These are phyloP conservation scores for Ophiocordyceps unilateralis DNA, from an alignment of 2,329 filamentous ascomycete genomes.

Conservation along the genomic window DNA sequence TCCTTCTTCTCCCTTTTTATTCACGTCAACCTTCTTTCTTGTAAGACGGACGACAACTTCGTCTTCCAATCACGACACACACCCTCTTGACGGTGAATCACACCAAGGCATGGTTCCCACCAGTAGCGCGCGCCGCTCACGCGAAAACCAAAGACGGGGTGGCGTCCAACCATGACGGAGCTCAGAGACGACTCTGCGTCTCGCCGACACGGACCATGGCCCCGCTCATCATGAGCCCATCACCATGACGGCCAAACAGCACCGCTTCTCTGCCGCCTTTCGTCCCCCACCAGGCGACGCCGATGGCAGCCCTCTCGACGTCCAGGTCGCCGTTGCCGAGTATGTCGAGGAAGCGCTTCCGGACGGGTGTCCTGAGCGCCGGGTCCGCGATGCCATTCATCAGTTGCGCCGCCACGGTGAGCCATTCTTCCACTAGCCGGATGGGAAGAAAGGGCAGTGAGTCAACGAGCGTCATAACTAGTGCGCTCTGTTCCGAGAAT, in stretches of 20 bases:
- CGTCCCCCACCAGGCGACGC: constrained; percentile 73
- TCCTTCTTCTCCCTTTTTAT: too few relatives aligned
- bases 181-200: constrained; percentile 19
- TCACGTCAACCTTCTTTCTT: too few relatives aligned
- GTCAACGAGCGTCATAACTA: constrained; percentile 64
- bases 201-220: constrained; percentile 22
- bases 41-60: neutral
- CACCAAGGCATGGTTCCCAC: neutral
- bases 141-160: neutral
- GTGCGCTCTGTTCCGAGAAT: constrained; percentile 62
- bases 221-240: constrained; percentile 34
- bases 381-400: constrained; percentile 47
- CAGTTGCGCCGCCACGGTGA: constrained; percentile 51
- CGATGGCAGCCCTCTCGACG: constrained; percentile 61
- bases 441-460: constrained; percentile 58
- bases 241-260: constrained; percentile 11
- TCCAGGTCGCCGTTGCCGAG: constrained; percentile 75
- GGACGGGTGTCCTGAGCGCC: constrained; percentile 44
- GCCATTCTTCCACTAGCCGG: constrained; percentile 60
- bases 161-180: neutral
- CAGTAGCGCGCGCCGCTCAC: too few relatives aligned
- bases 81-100: neutral
- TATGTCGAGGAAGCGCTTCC: constrained; percentile 62
- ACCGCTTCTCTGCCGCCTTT: constrained; percentile 35
- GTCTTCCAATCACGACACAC: neutral